Percentiles rank a stretch among this genome's conserved stretches.
These are phyloP conservation scores for Xerophyta viscosa DNA, from an alignment of 106 monocot species.

Conservation along the genomic window DNA sequence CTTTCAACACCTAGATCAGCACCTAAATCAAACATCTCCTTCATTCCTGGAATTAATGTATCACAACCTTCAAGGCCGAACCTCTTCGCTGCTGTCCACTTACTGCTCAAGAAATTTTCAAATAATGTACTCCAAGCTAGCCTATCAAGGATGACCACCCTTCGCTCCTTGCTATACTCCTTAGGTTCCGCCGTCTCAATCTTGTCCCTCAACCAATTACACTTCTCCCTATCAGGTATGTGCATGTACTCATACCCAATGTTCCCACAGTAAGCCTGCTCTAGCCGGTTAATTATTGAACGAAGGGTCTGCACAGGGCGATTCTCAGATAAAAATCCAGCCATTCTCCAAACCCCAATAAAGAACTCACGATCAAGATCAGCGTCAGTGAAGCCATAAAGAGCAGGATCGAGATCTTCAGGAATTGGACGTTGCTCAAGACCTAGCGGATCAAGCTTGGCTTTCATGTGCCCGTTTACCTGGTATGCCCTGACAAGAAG, in stretches of 20 bases:
- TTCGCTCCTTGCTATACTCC: slow-evolving; percentile 35
- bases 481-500: slow-evolving; percentile 84
- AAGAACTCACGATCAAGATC: slow-evolving; percentile 91
- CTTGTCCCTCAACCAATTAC: slow-evolving; percentile 93
- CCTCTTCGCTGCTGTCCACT: slow-evolving; percentile 69
- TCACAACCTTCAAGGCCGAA: slow-evolving; percentile 83
- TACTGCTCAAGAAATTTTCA: slow-evolving; percentile 73
- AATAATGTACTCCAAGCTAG: slow-evolving; percentile 78
- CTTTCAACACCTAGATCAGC: slow-evolving; percentile 63
- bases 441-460: slow-evolving; percentile 67
- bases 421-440: slow-evolving; percentile 53
- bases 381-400: slow-evolving; percentile 77
- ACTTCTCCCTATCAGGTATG: slow-evolving; percentile 73
- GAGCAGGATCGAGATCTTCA: slow-evolving; percentile 41
- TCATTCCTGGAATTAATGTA: slow-evolving; percentile 78
- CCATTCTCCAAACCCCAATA: slow-evolving; percentile 91
- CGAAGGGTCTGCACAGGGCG: slow-evolving; percentile 80
- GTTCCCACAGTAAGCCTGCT: slow-evolving; percentile 84
- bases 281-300: slow-evolving; percentile 53
- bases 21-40: slow-evolving; percentile 76
- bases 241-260: slow-evolving; percentile 99
- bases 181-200: slow-evolving; percentile 62
- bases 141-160: slow-evolving; percentile 62
- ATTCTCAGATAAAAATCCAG: slow-evolving; percentile 86
- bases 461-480: slow-evolving; percentile 90